Base-by-base conservation (phyloP, 176 grass and related monocot genomes). In the Otatea glauca region DNA sequence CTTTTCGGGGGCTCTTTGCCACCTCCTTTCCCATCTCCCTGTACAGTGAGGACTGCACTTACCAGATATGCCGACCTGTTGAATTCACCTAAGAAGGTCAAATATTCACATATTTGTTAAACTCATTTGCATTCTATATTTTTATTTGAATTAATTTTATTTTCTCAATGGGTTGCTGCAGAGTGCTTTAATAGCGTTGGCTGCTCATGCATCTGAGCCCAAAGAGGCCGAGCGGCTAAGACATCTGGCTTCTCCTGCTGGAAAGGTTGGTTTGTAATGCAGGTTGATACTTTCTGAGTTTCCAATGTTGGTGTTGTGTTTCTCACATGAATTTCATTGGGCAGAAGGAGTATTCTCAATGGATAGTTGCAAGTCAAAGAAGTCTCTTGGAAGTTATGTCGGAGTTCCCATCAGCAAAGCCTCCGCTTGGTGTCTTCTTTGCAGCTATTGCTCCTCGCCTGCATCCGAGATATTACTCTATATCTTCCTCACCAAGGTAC, bases 381-480 rank as follows among this genome's bases (percentile, higher is more conserved):
- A 98, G 91, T 74, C 86, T 98, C 39, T 73, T 98, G 68, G 91
- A 98, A 93, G 93, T 98, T 86, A 84, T 98, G 88, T 78, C 83
- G 17, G 85, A 92, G 67, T 98, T 98, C 43, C 83, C 93, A 50
- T 95, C 96, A 61, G 85, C 74, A 29, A 98, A 93, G 35, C 91
- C 93, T 71, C 89, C 91, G 61, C 80, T 95, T 43, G 93, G 96
- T 63, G 91, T 93, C 47, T 98, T 98, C 85, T 95, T 98, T 87
- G 93, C 89, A 66, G 93, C 93, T 80, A 72, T 98, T 82, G 88
- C 77, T 78, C 87, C 96, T 60, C 93, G 89, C 23, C 38, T 98
- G 47, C 96, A 95, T 76, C 91, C 89, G 18, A 95, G 96, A 95
- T 98, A 95, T 78, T 98, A 98, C 77, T 98, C 89, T 34, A 98